These are phyloP conservation scores for Saturnispora besseyi DNA, from an alignment of 805 yeast genomes.

Conservation along the genomic window DNA sequence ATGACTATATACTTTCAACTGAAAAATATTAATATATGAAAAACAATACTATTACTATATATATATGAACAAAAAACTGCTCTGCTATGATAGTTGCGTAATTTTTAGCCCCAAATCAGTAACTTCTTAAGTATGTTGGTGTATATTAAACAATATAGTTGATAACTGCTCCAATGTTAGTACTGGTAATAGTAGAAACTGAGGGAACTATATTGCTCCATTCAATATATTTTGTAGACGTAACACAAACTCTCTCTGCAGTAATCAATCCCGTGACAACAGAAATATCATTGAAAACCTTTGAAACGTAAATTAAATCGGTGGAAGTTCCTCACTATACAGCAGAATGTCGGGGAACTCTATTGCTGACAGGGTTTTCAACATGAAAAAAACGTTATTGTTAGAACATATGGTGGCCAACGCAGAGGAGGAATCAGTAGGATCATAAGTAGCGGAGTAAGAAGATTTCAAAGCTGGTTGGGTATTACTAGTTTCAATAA, in stretches of 20 bases:
- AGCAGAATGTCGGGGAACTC: not conserved
- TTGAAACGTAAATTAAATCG: not conserved
- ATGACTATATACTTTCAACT: no score
- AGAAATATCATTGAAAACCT: not conserved
- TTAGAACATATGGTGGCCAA: not conserved
- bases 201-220: not conserved
- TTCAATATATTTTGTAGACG: not conserved
- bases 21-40: no score
- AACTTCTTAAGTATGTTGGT: slow-evolving; percentile 6
- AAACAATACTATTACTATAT: no score
- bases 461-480: not conserved
- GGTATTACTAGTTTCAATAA: not conserved
- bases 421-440: not conserved
- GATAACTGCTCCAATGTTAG: not conserved
- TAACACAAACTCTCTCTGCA: not conserved
- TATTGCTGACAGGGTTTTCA: not conserved
- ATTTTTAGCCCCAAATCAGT: slow-evolving; percentile 6
- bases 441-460: not conserved
- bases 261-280: not conserved
- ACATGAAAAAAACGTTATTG: not conserved
- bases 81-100: slow-evolving; percentile 4
- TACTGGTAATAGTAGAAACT: not conserved
- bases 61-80: not conserved
- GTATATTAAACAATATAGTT: slow-evolving; percentile 3
- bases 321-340: slow-evolving; percentile 2